A percentile compares a stretch with the other conserved stretches of the same genome.
These are phyloP conservation scores for Citrus reticulata DNA, from an alignment of 345 rosid species.

Conservation along the genomic window DNA sequence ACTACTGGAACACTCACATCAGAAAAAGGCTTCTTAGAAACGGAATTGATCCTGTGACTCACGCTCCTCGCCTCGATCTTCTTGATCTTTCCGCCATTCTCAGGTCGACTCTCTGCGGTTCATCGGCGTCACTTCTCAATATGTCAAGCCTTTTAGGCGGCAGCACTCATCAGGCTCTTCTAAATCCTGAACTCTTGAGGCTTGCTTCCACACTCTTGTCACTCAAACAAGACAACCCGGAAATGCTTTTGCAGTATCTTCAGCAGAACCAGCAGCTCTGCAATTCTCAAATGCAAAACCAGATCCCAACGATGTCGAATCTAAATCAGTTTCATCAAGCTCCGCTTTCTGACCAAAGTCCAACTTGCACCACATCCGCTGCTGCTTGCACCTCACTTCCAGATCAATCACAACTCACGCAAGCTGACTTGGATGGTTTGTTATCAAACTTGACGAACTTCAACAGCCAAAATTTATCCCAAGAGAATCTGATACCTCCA, in stretches of 20 bases:
- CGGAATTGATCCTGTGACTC: constrained; percentile 96
- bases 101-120: constrained; percentile 35
- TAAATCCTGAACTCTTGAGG: constrained; percentile 45
- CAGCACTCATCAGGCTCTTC: constrained; percentile 30
- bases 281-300: constrained; percentile 23
- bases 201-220: constrained; percentile 39
- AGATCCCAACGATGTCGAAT: constrained; percentile 11
- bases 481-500: constrained; percentile 20
- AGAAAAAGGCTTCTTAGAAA: constrained; percentile 76
- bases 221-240: constrained; percentile 48
- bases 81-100: constrained; percentile 71
- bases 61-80: constrained; percentile 74
- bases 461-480: constrained; percentile 14
- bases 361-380: constrained; percentile 22
- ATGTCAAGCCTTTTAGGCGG: constrained; percentile 38
- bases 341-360: constrained; percentile 9
- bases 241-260: constrained; percentile 26
- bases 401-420: constrained; percentile 29
- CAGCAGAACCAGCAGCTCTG: constrained; percentile 36
- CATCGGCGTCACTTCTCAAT: constrained; percentile 37
- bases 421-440: constrained; percentile 16
- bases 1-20: constrained; percentile 92
- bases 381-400: constrained; percentile 8
- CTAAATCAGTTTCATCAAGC: constrained; percentile 16
- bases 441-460: constrained; percentile 17